Evolutionary conservation across 2,329 filamentous ascomycete species (phyloP).

Genomic region (Phyllosticta citribraziliensis): DNA sequence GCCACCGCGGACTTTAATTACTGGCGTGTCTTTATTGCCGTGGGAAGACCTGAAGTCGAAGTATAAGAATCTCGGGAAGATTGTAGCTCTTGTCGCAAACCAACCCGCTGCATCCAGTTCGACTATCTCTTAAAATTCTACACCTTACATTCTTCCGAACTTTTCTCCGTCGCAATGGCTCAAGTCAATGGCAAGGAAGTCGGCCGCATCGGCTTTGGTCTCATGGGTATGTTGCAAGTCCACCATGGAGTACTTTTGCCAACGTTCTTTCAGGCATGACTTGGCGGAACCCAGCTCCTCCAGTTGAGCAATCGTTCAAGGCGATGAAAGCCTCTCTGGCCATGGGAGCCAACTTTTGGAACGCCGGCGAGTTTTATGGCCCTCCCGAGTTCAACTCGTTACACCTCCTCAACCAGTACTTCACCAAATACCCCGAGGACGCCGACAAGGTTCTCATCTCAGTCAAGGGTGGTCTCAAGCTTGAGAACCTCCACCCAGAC

Average conservation of each 20-base stretch:
- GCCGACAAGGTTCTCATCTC: slow-evolving; percentile 40
- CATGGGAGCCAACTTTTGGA: slow-evolving; percentile 39
- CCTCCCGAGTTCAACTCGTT: slow-evolving; percentile 37
- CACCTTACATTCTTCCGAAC: neutral
- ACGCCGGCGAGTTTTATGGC: slow-evolving; percentile 42
- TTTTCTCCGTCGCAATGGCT: slow-evolving; percentile 19
- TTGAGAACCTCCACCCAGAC: slow-evolving; percentile 27
- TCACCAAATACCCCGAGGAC: slow-evolving; percentile 41
- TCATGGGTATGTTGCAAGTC: slow-evolving; percentile 31
- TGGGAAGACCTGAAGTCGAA: too few species aligned
- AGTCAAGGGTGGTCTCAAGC: slow-evolving; percentile 39
- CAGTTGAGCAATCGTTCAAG: slow-evolving; percentile 30
- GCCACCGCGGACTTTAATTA: too few species aligned
- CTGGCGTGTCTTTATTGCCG: too few species aligned
- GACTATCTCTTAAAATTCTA: neutral
- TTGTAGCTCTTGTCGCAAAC: neutral
- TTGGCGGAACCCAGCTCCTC: slow-evolving; percentile 32
- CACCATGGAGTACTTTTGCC: neutral
- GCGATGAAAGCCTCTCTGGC: slow-evolving; percentile 36
- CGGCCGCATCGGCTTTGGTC: slow-evolving; percentile 35
- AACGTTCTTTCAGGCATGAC: slow-evolving; percentile 29
- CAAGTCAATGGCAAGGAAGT: slow-evolving; percentile 28
- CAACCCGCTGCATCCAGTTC: neutral
- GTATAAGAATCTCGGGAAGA: too few species aligned
- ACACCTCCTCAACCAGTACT: slow-evolving; percentile 41